These are phyloP conservation scores for Boletales sp. DNA, from an alignment of 768 basidiomycete species.

Conservation along the genomic window DNA sequence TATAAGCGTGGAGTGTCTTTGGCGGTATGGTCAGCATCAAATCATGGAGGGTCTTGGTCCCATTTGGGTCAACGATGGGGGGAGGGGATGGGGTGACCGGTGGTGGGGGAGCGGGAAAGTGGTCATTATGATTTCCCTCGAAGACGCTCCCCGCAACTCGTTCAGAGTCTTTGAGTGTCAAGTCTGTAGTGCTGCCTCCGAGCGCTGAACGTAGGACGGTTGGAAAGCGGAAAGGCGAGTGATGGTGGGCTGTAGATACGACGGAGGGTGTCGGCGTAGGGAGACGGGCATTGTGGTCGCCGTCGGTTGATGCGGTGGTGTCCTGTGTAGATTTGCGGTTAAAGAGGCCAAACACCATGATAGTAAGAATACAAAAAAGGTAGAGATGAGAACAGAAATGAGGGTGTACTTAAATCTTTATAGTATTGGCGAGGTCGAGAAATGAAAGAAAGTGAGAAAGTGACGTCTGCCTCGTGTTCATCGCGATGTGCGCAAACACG, in stretches of 20 bases:
- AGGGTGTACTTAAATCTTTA: constrained; percentile 3
- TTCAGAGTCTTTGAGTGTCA: constrained; percentile 17
- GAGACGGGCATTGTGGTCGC: constrained; percentile 31
- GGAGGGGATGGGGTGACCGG: constrained; percentile 33
- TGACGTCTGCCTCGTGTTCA: constrained; percentile 14
- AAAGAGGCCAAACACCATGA: constrained; percentile 44
- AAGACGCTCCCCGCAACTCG: constrained; percentile 2
- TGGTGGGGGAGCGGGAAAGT: constrained; percentile 18
- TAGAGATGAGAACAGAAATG: constrained; percentile 1
- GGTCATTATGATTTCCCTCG: constrained; percentile 3
- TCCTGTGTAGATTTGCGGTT: constrained; percentile 28
- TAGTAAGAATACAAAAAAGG: background rate
- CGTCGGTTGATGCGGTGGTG: constrained; percentile 5
- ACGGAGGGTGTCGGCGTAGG: constrained; percentile 55
- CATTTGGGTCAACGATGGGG: constrained; percentile 36
- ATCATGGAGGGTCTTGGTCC: constrained; percentile 43
- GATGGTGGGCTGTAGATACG: constrained; percentile 24
- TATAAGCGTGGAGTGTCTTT: constrained; percentile 62
- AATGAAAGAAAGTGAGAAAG: constrained; percentile 7
- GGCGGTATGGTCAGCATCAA: constrained; percentile 61
- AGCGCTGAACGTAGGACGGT: constrained; percentile 11
- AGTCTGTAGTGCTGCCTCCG: constrained; percentile 21
- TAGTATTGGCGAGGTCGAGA: constrained; percentile 2
- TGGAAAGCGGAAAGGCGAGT: constrained; percentile 23
- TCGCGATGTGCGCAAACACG: constrained; percentile 19